Evolutionary conservation across 352 stramenopile species (phyloP).

Genomic region (Phytophthora tentaculata): DNA sequence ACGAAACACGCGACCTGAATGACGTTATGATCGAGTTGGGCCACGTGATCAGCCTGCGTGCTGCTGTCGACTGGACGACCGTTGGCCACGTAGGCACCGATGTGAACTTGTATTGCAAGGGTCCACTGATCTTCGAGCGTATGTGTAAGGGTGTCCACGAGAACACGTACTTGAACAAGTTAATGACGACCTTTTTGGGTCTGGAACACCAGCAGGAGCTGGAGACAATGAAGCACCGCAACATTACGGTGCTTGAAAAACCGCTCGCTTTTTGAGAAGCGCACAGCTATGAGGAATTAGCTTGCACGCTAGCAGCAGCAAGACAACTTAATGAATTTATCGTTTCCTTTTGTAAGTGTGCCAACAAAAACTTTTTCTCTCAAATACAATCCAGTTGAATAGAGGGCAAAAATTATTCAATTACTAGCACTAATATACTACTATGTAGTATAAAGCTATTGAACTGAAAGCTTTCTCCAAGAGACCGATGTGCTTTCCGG

Average conservation of each 20-base stretch:
- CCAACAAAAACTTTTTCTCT: no score
- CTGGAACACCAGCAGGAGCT: conserved; percentile 60
- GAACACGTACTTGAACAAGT: conserved; percentile 78
- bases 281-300: background rate
- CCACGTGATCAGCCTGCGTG: conserved; percentile 55
- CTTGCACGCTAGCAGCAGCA: background rate
- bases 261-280: conserved; percentile 30
- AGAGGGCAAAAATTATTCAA: no score
- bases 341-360: background rate
- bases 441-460: no score
- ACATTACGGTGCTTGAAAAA: conserved; percentile 41
- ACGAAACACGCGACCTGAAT: conserved; percentile 46
- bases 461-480: conserved; percentile 15
- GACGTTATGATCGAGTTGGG: conserved; percentile 63
- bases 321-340: conserved; percentile 9
- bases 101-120: conserved; percentile 79
- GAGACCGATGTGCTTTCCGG: conserved; percentile 7
- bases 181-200: conserved; percentile 76
- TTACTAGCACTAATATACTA: no score
- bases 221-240: conserved; percentile 64
- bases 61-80: conserved; percentile 65
- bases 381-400: no score
- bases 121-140: conserved; percentile 56
- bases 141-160: conserved; percentile 74
- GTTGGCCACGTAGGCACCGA: conserved; percentile 72